phyloP scores from a whole-genome alignment of 495 filamentous ascomycete species.

The Neurospora tetraspora region DNA sequence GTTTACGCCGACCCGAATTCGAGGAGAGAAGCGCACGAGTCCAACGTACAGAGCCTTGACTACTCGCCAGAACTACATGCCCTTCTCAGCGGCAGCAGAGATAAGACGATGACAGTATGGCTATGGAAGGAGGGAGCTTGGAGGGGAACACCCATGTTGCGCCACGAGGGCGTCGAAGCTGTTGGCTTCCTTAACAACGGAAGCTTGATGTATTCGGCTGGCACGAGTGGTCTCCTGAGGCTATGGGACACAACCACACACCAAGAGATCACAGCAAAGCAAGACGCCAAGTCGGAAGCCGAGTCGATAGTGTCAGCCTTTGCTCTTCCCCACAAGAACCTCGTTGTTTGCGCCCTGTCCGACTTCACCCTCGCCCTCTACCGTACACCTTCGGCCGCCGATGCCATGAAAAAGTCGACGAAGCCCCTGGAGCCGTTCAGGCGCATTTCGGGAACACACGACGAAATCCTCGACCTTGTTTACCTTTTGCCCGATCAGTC shows the following conservation, averaged over 20 bases:
- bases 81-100: slow-evolving; percentile 79
- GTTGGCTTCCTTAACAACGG: slow-evolving; percentile 68
- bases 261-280: slow-evolving; percentile 66
- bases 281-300: slow-evolving; percentile 55
- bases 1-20: slow-evolving; percentile 40
- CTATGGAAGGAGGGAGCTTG: slow-evolving; percentile 80
- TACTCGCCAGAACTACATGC: slow-evolving; percentile 64
- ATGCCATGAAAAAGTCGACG: slow-evolving; percentile 17
- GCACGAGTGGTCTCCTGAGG: slow-evolving; percentile 71
- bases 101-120: slow-evolving; percentile 92
- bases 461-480: slow-evolving; percentile 89
- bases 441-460: slow-evolving; percentile 89
- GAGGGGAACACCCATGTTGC: slow-evolving; percentile 76
- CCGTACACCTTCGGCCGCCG: slow-evolving; percentile 31
- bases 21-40: slow-evolving; percentile 70
- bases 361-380: slow-evolving; percentile 80
- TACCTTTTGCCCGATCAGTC: slow-evolving; percentile 73
- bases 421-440: slow-evolving; percentile 40
- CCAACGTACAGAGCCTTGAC: slow-evolving; percentile 75
- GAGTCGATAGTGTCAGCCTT: slow-evolving; percentile 68
- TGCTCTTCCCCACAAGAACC: slow-evolving; percentile 47
- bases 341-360: slow-evolving; percentile 73
- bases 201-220: slow-evolving; percentile 66
- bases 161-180: slow-evolving; percentile 76
- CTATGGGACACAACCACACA: slow-evolving; percentile 73